phyloP scores from a whole-genome alignment of 305 asterid genomes.

The Striga hermonthica region DNA sequence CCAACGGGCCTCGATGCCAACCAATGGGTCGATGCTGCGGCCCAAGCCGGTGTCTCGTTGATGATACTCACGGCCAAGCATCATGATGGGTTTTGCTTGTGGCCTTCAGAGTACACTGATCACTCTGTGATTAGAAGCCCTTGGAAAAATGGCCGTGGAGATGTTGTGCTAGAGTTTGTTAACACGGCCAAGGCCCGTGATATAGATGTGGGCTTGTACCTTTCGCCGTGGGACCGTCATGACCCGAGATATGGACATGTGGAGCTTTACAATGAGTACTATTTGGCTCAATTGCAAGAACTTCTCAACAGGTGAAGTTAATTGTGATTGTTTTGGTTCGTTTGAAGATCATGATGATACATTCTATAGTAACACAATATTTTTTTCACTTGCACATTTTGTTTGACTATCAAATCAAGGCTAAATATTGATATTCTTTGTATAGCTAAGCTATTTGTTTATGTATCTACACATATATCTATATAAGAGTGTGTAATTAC shows the following conservation, averaged over 20 bases:
- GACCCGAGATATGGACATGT: constrained; percentile 65
- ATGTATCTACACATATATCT: too few relatives aligned
- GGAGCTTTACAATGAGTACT: constrained; percentile 67
- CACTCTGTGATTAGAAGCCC: constrained; percentile 75
- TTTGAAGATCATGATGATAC: too few relatives aligned
- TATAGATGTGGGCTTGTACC: constrained; percentile 71
- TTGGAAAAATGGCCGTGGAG: constrained; percentile 71
- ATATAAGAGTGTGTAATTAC: too few relatives aligned
- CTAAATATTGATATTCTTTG: too few relatives aligned
- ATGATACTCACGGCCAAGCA: constrained; percentile 86
- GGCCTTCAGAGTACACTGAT: constrained; percentile 84
- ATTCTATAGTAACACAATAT: too few relatives aligned
- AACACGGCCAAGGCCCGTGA: constrained; percentile 57
- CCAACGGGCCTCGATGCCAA: constrained; percentile 55
- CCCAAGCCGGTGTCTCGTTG: constrained; percentile 62
- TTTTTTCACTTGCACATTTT: too few relatives aligned
- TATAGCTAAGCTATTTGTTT: too few relatives aligned
- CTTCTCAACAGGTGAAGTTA: constrained; percentile 51
- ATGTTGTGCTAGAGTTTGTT: constrained; percentile 64
- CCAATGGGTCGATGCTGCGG: constrained; percentile 81
- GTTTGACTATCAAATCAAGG: too few relatives aligned
- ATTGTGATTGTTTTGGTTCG: not conserved
- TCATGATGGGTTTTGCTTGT: constrained; percentile 91
- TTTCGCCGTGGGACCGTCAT: constrained; percentile 95
- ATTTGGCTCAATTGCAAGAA: constrained; percentile 90